Evolutionary conservation across 805 yeast species (phyloP), one percentile per base, ranked within the genome.

Genomic region (Candida qinlingensis): DNA sequence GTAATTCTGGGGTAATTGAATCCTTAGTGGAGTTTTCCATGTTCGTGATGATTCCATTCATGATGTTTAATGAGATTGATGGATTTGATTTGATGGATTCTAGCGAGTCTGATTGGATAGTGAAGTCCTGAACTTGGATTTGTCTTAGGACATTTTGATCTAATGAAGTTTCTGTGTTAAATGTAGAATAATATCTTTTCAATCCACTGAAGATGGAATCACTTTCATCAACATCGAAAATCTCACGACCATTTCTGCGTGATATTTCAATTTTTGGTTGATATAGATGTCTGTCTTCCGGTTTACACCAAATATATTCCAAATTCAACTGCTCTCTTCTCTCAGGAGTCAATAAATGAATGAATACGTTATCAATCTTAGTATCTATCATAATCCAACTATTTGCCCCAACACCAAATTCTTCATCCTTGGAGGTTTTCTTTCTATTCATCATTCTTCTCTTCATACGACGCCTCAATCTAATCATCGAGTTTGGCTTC

Each of bases 301-400:
- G 53, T 11, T 40, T 26, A 43, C 63, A 61, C 83, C 88, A 89
- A 39, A 89, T 60, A 27, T 75, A 71, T 62, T 89, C 96, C 60
- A 91, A 72, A 58, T 87, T 80, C 54, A 92, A 67, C 49, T 78
- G 82, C 13, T 65, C 62, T 50, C 97, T 73, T 63, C 92, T 78
- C 38, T 80, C 82, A 5, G 74, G 72, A 0, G 96, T 87, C 58
- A 91, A 66, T 13, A 91, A 65, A 65, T 91, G 96, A 33, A 91
- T 74, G 47, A 73, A 77, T 4, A 89, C 76, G 37, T 80, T 79
- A 51, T 83, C 85, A 3, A 77, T 66, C 29, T 74, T 71, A 43
- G 88, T 76, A 57, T 88, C 89, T 42, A 90, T 71, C 77, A 87
- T 80, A 26, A 87, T 80, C 98, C 98, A 91, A 28, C 87, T 77